phyloP scores from a whole-genome alignment of 495 filamentous ascomycete genomes.

The Xylaria scruposa region DNA sequence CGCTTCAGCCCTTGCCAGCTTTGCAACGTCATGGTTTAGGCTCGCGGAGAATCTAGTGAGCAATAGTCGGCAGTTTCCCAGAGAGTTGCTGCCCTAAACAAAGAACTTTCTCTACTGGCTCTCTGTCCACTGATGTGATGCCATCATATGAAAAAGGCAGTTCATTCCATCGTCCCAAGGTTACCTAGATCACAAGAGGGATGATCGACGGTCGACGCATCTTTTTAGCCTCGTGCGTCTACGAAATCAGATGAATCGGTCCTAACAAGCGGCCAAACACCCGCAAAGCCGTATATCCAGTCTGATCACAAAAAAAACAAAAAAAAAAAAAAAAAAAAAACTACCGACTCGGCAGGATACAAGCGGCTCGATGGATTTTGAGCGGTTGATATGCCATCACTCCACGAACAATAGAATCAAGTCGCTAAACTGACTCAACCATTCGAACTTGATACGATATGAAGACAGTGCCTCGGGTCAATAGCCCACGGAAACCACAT shows the following conservation, averaged over 20 bases:
- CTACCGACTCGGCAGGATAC: neutral
- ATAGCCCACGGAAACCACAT: constrained; percentile 5
- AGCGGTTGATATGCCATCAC: neutral
- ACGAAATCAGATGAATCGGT: neutral
- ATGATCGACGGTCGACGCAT: constrained; percentile 9
- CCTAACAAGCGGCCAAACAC: constrained; percentile 4
- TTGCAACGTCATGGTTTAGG: neutral
- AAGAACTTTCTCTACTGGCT: neutral
- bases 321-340: neutral
- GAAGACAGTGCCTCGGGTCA: neutral
- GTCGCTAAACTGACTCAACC: neutral
- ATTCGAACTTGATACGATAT: neutral
- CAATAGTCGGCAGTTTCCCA: neutral
- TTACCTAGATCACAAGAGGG: constrained; percentile 14
- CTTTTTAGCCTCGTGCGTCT: neutral
- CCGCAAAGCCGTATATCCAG: constrained; percentile 1
- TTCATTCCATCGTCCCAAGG: neutral
- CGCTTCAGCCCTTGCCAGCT: constrained; percentile 5
- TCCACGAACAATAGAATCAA: neutral
- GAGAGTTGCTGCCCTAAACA: neutral
- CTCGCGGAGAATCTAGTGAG: neutral
- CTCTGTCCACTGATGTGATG: constrained; percentile 4
- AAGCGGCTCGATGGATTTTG: neutral
- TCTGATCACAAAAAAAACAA: neutral
- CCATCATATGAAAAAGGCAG: constrained; percentile 14